Conservation (phyloP, 192 early-diverging fungal species). For the Allomyces macrogynus region DNA sequence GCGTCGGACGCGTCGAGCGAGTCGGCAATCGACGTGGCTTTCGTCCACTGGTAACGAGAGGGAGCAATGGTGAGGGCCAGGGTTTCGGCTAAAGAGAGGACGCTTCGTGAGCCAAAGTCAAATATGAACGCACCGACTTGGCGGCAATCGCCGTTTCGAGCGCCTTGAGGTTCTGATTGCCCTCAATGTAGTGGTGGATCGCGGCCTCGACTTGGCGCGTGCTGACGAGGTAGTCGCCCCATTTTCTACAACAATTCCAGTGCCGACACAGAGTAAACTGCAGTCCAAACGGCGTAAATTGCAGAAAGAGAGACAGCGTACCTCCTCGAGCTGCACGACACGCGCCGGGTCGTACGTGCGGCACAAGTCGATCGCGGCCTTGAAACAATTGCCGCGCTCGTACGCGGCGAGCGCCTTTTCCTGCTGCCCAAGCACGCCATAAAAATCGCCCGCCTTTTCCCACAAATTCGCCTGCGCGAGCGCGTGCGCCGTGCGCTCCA, state of each 20-base stretch:
- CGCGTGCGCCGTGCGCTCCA: constrained; percentile 29
- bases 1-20: constrained; percentile 27
- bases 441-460: constrained; percentile 42
- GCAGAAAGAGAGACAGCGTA: constrained; percentile 2
- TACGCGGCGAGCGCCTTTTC: constrained; percentile 39
- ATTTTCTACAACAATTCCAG: constrained; percentile 17
- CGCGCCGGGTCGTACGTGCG: constrained; percentile 26
- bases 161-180: constrained; percentile 32
- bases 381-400: constrained; percentile 32
- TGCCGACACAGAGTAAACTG: neutral
- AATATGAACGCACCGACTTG: constrained; percentile 18
- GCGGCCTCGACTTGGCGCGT: constrained; percentile 41
- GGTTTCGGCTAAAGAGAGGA: neutral
- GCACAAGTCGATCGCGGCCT: constrained; percentile 33
- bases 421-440: constrained; percentile 26
- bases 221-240: constrained; percentile 39
- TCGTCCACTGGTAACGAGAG: constrained; percentile 27
- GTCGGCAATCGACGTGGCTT: constrained; percentile 36
- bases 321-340: constrained; percentile 36
- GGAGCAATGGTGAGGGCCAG: neutral
- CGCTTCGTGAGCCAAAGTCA: neutral
- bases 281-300: neutral
- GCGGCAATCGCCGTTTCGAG: constrained; percentile 29
- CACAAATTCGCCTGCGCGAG: constrained; percentile 27
- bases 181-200: constrained; percentile 47